phyloP scores from a whole-genome alignment of 192 early-diverging fungal genomes.

The Coemansia sp. region DNA sequence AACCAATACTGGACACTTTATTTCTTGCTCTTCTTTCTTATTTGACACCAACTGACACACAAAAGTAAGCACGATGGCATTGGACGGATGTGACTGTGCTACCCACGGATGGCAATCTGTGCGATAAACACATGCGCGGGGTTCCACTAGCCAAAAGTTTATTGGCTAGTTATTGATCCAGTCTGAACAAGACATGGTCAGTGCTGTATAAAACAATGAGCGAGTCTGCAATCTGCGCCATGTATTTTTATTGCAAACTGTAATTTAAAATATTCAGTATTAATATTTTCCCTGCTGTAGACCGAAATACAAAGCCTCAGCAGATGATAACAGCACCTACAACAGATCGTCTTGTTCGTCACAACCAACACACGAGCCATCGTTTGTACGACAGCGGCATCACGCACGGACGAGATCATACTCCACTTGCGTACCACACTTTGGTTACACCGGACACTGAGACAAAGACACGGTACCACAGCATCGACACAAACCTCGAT shows the following conservation, averaged over 20 bases:
- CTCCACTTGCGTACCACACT: neutral
- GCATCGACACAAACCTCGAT: slow-evolving; percentile 15
- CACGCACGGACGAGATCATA: neutral
- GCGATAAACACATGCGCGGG: neutral
- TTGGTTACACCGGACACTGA: neutral
- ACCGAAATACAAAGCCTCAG: neutral
- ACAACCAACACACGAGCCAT: neutral
- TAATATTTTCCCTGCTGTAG: neutral
- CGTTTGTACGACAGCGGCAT: neutral
- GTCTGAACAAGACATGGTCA: neutral
- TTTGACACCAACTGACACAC: neutral
- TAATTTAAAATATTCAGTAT: neutral
- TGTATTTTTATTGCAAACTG: neutral
- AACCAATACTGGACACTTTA: neutral
- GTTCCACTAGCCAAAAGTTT: neutral
- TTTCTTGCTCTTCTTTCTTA: neutral
- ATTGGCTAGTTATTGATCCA: slow-evolving; percentile 1
- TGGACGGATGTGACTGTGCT: neutral
- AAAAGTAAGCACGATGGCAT: neutral
- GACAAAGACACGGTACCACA: neutral
- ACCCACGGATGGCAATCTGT: neutral
- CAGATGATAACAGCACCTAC: slow-evolving; percentile 4
- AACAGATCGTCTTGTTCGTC: neutral
- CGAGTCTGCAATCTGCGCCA: neutral
- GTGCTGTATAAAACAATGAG: neutral